Evolutionary conservation across 2,329 filamentous ascomycete genomes (phyloP).

Genomic region (Xylariaceae sp.): DNA sequence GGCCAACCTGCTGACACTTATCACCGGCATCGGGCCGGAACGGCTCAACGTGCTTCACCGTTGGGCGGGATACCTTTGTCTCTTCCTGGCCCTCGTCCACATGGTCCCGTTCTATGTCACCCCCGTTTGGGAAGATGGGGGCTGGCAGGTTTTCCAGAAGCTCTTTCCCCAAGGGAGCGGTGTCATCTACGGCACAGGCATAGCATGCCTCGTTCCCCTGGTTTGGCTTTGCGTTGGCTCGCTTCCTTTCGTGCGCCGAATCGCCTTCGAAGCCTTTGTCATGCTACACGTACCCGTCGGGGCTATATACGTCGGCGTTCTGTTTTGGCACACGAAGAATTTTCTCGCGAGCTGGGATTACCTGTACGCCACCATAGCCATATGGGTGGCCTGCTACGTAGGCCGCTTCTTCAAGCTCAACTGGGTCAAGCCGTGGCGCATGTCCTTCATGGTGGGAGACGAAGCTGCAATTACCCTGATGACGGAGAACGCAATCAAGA

Average conservation of each 20-base stretch:
- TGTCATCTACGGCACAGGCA: conserved; percentile 77
- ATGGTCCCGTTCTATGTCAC: conserved; percentile 85
- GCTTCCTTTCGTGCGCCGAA: conserved; percentile 65
- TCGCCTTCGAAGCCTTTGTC: conserved; percentile 82
- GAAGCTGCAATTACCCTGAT: conserved; percentile 85
- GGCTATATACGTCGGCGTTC: conserved; percentile 69
- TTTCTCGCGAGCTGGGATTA: conserved; percentile 87
- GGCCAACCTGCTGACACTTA: conserved; percentile 72
- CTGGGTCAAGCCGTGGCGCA: conserved; percentile 73
- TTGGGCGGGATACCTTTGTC: conserved; percentile 81
- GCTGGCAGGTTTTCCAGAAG: conserved; percentile 60
- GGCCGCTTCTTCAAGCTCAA: conserved; percentile 78
- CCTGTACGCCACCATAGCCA: conserved; percentile 69
- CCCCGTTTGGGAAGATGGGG: conserved; percentile 75
- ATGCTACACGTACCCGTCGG: conserved; percentile 75
- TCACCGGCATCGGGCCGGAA: conserved; percentile 89
- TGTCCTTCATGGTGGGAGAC: conserved; percentile 81
- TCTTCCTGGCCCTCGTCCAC: conserved; percentile 77
- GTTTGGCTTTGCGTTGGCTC: conserved; percentile 80
- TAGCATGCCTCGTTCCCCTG: conserved; percentile 74
- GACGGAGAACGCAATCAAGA: conserved; percentile 89
- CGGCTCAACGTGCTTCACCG: conserved; percentile 87
- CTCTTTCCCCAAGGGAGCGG: conserved; percentile 60
- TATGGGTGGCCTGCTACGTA: conserved; percentile 70
- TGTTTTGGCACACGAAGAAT: conserved; percentile 97